Evolutionary conservation across 2,329 filamentous ascomycete species (phyloP), one percentile per base, ranked within the genome.

Genomic region (Rhexocercosporidium sp.): DNA sequence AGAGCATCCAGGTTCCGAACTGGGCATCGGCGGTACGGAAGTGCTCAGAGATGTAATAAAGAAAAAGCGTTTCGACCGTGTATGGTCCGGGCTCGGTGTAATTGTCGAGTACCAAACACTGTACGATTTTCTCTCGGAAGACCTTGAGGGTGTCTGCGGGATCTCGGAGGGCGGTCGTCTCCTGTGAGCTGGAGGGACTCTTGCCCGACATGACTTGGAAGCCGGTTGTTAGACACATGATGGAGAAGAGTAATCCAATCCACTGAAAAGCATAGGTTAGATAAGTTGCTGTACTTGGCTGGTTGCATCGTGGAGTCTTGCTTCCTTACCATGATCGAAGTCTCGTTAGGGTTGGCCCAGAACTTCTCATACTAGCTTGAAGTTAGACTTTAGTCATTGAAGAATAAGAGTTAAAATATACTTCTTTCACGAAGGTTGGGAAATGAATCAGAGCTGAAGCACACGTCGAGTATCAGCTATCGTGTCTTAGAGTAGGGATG

Each of bases 1-100:
- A 82, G 18, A 88, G 76, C 59, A 88, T 75, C 75, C 86, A 88
- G 73, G 81, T 83, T 69, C 83, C 83, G 77, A 85, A 84, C 73
- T 86, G 84, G 16, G 81, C 80, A 22, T 81, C 80, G n/a, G 82
- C 79, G 73, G 81, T 83, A 60, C 81, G 78, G 34, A 86, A 73
- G 70, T 87, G 86, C 66, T 86, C 82, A 1, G 81, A 79, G 70
- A 87, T 82, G 25, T 82, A 78, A 66, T 86, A 86, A 12, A 87
- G 76, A 8, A 87, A 68, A 51, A 88, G 81, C 2, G 85, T 82
- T 57, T 83, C 82, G 18, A 87, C 76, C 0, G 84, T 87, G 54
- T 77, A 79, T 8, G 78, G 74, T 14, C 79, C 81, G 0, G 86
- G 85, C 49, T 82, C 81, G 1, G 81, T 81, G 72, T 86, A 87